A percentile compares a stretch with the other conserved stretches of the same genome.
phyloP scores from a whole-genome alignment of 169 alveolate genomes.

The Fabrea salina region DNA sequence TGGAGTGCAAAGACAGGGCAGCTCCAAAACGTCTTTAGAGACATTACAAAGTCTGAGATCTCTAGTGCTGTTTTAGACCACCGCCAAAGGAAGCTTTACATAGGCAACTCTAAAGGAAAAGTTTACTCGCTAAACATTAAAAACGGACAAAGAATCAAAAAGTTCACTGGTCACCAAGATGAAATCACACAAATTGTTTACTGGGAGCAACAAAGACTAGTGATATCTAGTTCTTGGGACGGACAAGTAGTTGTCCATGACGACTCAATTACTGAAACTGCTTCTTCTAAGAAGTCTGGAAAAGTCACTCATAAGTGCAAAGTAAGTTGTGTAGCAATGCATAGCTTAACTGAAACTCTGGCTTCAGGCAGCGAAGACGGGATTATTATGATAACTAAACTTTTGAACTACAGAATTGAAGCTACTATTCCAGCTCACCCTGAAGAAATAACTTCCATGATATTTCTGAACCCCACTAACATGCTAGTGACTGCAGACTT shows the following conservation, averaged over 20 bases:
- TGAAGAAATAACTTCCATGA: slow-evolving; percentile 54
- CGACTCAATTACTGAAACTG: slow-evolving; percentile 53
- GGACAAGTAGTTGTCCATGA: slow-evolving; percentile 58
- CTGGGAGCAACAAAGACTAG: slow-evolving; percentile 61
- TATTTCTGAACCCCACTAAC: slow-evolving; percentile 53
- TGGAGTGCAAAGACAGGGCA: slow-evolving; percentile 80
- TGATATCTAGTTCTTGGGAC: slow-evolving; percentile 67
- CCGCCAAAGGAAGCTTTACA: slow-evolving; percentile 73
- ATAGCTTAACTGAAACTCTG: background rate
- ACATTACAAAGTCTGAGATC: slow-evolving; percentile 65
- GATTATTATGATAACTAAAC: slow-evolving; percentile 56
- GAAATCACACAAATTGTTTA: slow-evolving; percentile 67
- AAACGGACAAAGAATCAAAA: slow-evolving; percentile 82
- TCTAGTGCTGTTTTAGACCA: slow-evolving; percentile 70
- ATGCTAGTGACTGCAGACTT: slow-evolving; percentile 55
- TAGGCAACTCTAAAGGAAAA: slow-evolving; percentile 79
- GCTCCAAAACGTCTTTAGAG: slow-evolving; percentile 66
- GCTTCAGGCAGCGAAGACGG: slow-evolving; percentile 74
- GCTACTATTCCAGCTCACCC: slow-evolving; percentile 50
- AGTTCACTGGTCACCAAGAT: slow-evolving; percentile 66
- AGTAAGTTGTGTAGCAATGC: slow-evolving; percentile 22
- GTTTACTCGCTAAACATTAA: slow-evolving; percentile 69
- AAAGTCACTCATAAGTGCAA: slow-evolving; percentile 41
- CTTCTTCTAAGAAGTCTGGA: slow-evolving; percentile 43
- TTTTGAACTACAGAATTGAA: slow-evolving; percentile 61